A percentile compares a stretch with the other conserved stretches of the same genome.
phyloP scores from a whole-genome alignment of 2,329 filamentous ascomycete species.

The Fusarium bactridioides region DNA sequence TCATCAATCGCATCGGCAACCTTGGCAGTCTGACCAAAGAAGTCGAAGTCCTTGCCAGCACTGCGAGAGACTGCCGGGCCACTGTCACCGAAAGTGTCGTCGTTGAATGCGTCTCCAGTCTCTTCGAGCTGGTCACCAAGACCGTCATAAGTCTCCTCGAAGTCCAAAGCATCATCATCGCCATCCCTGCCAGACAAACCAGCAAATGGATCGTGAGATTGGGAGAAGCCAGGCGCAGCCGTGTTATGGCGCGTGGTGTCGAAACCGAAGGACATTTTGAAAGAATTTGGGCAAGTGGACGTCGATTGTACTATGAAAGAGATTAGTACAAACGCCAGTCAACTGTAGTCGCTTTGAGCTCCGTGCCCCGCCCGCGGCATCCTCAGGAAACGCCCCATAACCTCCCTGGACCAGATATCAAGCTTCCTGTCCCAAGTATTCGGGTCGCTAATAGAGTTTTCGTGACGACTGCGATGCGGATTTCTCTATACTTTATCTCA shows the following conservation, averaged over 20 bases:
- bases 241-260: constrained; percentile 75
- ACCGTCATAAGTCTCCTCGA: constrained; percentile 97
- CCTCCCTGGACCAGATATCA: neutral
- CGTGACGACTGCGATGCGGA: neutral
- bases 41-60: constrained; percentile 95
- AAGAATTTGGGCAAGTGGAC: constrained; percentile 32
- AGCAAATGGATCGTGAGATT: constrained; percentile 85
- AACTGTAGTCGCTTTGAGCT: constrained; percentile 27
- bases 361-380: constrained; percentile 27
- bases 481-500: neutral
- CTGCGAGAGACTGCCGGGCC: constrained; percentile 52
- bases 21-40: constrained; percentile 91
- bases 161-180: constrained; percentile 72
- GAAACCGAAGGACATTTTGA: constrained; percentile 86
- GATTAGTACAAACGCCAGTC: constrained; percentile 32
- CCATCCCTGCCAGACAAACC: constrained; percentile 73
- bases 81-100: constrained; percentile 82
- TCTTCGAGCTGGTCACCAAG: constrained; percentile 91
- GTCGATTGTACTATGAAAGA: constrained; percentile 35
- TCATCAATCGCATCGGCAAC: constrained; percentile 87
- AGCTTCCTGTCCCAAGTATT: neutral
- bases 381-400: constrained; percentile 3
- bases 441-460: neutral
- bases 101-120: constrained; percentile 92
- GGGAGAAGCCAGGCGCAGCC: constrained; percentile 81